Evolutionary conservation across 2,329 filamentous ascomycete genomes (phyloP).

Genomic region (Aureobasidium sp.): DNA sequence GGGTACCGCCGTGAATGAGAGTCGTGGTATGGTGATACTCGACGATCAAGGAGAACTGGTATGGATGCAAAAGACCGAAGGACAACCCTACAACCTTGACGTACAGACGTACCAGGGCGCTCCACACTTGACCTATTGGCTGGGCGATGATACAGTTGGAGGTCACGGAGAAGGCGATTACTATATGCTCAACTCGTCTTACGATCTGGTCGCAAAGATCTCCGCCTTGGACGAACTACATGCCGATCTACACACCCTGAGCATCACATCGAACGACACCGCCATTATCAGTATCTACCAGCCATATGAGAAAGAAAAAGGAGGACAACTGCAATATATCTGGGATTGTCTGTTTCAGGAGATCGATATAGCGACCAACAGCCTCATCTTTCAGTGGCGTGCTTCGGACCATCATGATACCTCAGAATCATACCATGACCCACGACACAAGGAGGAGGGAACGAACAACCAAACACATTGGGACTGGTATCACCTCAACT

Average conservation of each 20-base stretch:
- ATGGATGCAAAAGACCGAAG: conserved; percentile 28
- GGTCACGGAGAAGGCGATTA: conserved; percentile 31
- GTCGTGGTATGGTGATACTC: conserved; percentile 27
- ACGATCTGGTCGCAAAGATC: conserved; percentile 33
- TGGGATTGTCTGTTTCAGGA: conserved; percentile 41
- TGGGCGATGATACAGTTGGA: conserved; percentile 31
- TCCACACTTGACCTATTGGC: conserved; percentile 34
- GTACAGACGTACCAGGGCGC: conserved; percentile 31
- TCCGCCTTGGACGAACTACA: conserved; percentile 27
- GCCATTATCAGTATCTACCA: conserved; percentile 40
- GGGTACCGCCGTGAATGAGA: conserved; percentile 25
- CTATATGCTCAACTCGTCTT: conserved; percentile 30
- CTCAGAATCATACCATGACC: conserved; percentile 22
- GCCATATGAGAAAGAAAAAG: conserved; percentile 27
- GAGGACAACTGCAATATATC: conserved; percentile 30
- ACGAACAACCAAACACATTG: conserved; percentile 28
- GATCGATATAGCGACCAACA: conserved; percentile 33
- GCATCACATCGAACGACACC: conserved; percentile 36
- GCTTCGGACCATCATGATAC: conserved; percentile 30
- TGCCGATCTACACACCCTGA: conserved; percentile 40
- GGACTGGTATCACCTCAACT: conserved; percentile 52
- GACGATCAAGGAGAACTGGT: conserved; percentile 26
- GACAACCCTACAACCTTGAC: conserved; percentile 30
- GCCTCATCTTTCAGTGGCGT: conserved; percentile 36
- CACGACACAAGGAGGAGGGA: conserved; percentile 36